Evolutionary conservation across 2,329 filamentous ascomycete species (phyloP).

Genomic region (Aspergillus quadricinctus): DNA sequence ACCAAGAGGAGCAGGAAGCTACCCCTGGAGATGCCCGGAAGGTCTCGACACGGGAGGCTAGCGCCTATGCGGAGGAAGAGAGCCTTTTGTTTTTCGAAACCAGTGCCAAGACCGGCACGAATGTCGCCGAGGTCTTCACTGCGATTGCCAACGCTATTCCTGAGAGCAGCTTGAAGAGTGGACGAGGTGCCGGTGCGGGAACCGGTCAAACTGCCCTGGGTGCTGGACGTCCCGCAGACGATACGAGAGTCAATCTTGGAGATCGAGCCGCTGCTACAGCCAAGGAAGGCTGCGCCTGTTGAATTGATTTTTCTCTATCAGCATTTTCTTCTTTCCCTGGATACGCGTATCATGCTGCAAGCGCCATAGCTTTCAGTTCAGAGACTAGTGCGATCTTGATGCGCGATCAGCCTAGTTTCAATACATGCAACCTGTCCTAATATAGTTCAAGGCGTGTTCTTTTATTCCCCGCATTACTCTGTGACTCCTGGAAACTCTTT

Average conservation of each 20-base stretch:
- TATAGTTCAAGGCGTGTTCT: neutral
- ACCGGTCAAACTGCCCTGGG: slow-evolving; percentile 57
- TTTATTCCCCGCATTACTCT: neutral
- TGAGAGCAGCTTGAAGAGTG: slow-evolving; percentile 89
- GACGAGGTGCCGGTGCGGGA: slow-evolving; percentile 64
- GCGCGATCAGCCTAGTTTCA: neutral
- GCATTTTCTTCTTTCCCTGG: neutral
- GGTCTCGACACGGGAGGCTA: slow-evolving; percentile 84
- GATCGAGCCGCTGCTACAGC: slow-evolving; percentile 68
- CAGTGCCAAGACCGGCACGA: slow-evolving; percentile 90
- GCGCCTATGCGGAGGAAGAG: slow-evolving; percentile 92
- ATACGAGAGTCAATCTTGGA: slow-evolving; percentile 74
- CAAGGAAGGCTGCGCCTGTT: slow-evolving; percentile 92
- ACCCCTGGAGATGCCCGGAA: slow-evolving; percentile 74
- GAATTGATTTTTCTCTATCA: slow-evolving; percentile 17
- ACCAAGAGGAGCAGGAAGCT: slow-evolving; percentile 54
- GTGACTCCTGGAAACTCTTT: neutral
- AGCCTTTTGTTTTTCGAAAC: slow-evolving; percentile 95
- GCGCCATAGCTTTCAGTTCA: neutral
- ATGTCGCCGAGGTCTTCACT: slow-evolving; percentile 94
- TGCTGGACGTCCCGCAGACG: slow-evolving; percentile 40
- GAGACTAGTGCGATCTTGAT: too few species aligned
- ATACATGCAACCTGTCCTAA: neutral
- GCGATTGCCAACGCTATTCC: slow-evolving; percentile 98
- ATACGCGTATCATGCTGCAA: neutral